Conservation (phyloP, 768 basidiomycete genomes). For the Hericium rajendrae region DNA sequence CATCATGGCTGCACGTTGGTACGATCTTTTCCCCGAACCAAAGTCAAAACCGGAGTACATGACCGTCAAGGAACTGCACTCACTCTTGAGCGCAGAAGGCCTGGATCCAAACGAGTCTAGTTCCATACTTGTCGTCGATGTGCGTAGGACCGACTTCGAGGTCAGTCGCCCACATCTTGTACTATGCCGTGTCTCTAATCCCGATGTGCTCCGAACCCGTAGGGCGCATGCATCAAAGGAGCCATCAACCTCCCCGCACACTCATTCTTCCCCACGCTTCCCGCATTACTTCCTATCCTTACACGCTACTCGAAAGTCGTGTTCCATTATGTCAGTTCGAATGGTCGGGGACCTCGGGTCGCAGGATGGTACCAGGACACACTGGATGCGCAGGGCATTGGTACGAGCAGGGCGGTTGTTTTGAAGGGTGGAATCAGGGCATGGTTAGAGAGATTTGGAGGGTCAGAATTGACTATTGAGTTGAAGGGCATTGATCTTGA, state of each 20-base stretch:
- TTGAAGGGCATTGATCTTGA: no score
- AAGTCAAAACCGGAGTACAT: conserved; percentile 14
- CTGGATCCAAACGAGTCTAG: neutral
- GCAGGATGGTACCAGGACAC: conserved; percentile 19
- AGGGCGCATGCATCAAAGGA: conserved; percentile 20
- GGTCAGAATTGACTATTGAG: neutral
- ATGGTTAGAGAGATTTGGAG: conserved; percentile 16
- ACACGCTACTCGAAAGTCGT: conserved; percentile 17
- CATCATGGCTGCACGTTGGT: conserved; percentile 6
- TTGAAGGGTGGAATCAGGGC: conserved; percentile 18
- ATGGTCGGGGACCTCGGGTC: conserved; percentile 14
- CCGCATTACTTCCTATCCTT: conserved; percentile 23
- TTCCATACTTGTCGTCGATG: conserved; percentile 28
- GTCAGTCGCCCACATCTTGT: conserved; percentile 13
- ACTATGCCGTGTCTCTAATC: neutral
- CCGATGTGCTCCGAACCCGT: neutral
- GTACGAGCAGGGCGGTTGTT: conserved; percentile 8
- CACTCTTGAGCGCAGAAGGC: conserved; percentile 15
- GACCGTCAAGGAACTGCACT: conserved; percentile 14
- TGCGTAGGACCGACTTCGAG: conserved; percentile 29
- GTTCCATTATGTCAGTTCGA: conserved; percentile 18
- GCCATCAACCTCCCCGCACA: conserved; percentile 38
- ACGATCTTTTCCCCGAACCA: conserved; percentile 11
- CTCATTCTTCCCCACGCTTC: conserved; percentile 29
- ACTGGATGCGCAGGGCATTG: conserved; percentile 10